These are phyloP conservation scores for Rhynchospora pubera DNA, from an alignment of 176 grass and related monocot species.

Conservation along the genomic window DNA sequence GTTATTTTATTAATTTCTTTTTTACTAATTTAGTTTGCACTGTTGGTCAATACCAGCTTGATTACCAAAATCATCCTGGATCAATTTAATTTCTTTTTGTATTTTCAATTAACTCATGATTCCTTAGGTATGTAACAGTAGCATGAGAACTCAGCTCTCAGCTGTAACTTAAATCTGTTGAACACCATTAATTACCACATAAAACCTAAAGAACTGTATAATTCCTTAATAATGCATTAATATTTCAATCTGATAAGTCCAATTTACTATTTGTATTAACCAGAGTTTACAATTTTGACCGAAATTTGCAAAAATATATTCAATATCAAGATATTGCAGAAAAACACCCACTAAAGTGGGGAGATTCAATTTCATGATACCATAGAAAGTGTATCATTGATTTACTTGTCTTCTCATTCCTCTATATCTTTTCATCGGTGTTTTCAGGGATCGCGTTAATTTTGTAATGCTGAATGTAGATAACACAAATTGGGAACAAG, in stretches of 20 bases:
- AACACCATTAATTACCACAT: not conserved
- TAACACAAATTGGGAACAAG: slow-evolving; percentile 97
- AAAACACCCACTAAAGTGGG: not conserved
- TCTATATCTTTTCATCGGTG: not conserved
- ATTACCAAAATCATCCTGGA: not conserved
- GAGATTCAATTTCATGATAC: not conserved
- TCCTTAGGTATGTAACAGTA: not conserved
- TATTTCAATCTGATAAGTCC: not conserved
- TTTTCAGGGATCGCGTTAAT: slow-evolving; percentile 63
- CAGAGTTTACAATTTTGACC: not conserved
- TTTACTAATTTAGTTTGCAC: not conserved
- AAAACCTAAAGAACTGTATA: not conserved
- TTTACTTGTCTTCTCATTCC: not conserved
- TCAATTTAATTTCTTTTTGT: not conserved
- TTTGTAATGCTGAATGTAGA: slow-evolving; percentile 99
- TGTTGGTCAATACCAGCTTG: not conserved
- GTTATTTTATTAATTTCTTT: not conserved
- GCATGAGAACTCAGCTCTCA: not conserved
- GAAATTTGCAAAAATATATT: not conserved
- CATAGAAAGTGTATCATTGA: not conserved
- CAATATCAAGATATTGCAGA: not conserved
- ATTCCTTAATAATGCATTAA: not conserved
- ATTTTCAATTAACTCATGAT: not conserved
- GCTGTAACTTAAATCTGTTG: not conserved
- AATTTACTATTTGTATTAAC: not conserved